Conservation (phyloP, 495 filamentous ascomycete genomes). For the Hapsidospora chrysogenum region DNA sequence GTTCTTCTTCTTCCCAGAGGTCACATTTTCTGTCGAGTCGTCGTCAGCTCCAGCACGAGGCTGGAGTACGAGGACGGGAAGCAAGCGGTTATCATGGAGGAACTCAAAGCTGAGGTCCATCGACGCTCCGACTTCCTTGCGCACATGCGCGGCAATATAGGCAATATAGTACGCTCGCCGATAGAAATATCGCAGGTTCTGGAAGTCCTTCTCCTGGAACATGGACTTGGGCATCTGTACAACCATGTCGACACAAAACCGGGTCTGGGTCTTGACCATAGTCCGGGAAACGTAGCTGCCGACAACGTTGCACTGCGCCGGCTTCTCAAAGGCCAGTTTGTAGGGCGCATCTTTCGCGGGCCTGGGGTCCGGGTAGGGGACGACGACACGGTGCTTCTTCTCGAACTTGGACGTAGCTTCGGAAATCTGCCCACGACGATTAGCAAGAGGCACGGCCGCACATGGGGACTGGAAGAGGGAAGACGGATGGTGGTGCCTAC, state of each 20-base stretch:
- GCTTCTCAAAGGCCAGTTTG: conserved; percentile 59
- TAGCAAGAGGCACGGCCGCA: not conserved
- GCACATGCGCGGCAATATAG: conserved; percentile 53
- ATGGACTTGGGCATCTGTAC: conserved; percentile 65
- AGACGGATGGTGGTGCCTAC: conserved; percentile 21
- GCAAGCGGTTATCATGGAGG: conserved; percentile 61
- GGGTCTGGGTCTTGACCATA: conserved; percentile 40
- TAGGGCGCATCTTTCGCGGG: conserved; percentile 61
- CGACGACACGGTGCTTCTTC: conserved; percentile 41
- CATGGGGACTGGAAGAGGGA: no score
- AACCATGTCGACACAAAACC: conserved; percentile 57
- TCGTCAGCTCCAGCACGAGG: conserved; percentile 6
- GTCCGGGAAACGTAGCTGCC: conserved; percentile 75
- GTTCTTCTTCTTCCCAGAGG: conserved; percentile 1
- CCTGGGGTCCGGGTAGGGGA: conserved; percentile 70
- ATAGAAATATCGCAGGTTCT: conserved; percentile 86
- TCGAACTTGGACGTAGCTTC: conserved; percentile 54
- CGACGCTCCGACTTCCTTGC: conserved; percentile 29
- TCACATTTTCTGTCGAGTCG: not conserved
- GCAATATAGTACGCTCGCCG: conserved; percentile 87
- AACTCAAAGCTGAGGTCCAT: conserved; percentile 45
- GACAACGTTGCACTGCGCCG: conserved; percentile 66
- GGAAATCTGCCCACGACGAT: conserved; percentile 41
- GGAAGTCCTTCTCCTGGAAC: conserved; percentile 88
- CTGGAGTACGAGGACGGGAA: conserved; percentile 49